Conservation (phyloP, 345 rosid species). For the Punica granatum region DNA sequence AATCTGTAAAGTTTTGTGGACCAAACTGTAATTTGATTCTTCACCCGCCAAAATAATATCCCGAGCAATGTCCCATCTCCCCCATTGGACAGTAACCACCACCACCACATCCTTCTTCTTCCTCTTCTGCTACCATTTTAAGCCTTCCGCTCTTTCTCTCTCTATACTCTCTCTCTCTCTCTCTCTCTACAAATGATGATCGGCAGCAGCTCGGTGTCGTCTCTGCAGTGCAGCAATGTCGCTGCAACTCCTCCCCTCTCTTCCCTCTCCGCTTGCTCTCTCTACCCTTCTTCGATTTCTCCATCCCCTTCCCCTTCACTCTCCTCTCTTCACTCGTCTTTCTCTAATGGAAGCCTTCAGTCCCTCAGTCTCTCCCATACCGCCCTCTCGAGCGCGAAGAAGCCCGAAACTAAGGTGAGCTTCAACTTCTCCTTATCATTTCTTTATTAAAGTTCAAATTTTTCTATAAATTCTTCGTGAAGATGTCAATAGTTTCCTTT, state of each 20-base stretch:
- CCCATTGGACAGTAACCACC: not conserved
- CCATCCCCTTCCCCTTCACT: constrained; percentile 16
- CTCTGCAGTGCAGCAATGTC: not conserved
- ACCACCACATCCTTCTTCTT: not conserved
- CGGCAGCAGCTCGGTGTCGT: constrained; percentile 5
- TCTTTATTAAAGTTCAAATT: not conserved
- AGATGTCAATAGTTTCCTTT: too few species aligned
- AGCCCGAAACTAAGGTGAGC: not conserved
- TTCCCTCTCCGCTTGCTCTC: constrained; percentile 17
- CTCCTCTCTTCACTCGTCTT: constrained; percentile 24
- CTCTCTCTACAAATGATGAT: not conserved
- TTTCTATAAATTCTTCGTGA: too few species aligned
- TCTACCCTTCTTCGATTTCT: constrained; percentile 13
- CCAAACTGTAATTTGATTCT: not conserved
- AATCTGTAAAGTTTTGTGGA: not conserved
- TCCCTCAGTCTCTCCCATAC: not conserved
- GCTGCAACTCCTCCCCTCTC: constrained; percentile 26
- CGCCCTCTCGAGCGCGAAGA: not conserved
- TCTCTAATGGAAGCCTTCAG: constrained; percentile 9
- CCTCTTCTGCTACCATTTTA: not conserved
- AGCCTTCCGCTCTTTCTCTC: not conserved
- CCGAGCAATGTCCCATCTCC: too few species aligned
- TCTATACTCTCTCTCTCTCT: not conserved
- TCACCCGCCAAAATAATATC: constrained; percentile 6
- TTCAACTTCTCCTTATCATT: not conserved